phyloP scores from a whole-genome alignment of 345 rosid genomes.

The Brassica nigra region DNA sequence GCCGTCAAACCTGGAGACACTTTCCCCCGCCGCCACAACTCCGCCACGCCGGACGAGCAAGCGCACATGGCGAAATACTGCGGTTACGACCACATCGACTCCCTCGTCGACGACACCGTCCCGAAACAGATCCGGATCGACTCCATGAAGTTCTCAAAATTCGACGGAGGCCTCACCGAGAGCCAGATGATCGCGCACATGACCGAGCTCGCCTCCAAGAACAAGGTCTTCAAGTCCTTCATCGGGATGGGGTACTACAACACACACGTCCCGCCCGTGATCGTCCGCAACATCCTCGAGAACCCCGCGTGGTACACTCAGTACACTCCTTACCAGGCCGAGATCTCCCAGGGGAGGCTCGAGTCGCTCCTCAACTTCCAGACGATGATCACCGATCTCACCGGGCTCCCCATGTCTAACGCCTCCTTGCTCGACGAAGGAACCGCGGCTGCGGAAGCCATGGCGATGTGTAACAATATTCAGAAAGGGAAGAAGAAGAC shows the following conservation, averaged over 20 bases:
- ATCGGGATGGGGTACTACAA: conserved; percentile 97
- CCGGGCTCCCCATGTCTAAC: conserved; percentile 92
- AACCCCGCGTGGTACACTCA: conserved; percentile 99
- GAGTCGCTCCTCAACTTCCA: conserved; percentile 92
- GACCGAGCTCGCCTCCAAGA: conserved; percentile 72
- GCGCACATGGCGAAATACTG: conserved; percentile 66
- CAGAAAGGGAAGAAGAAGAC: conserved; percentile 92
- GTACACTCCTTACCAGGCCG: conserved; percentile 97
- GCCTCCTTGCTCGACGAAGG: conserved; percentile 97
- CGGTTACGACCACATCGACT: conserved; percentile 72
- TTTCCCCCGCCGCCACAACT: conserved; percentile 96
- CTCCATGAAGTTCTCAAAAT: conserved; percentile 85
- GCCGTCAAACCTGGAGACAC: conserved; percentile 72
- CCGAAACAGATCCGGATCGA: conserved; percentile 92
- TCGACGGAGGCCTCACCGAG: conserved; percentile 87
- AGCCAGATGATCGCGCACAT: conserved; percentile 85
- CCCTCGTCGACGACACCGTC: conserved; percentile 82
- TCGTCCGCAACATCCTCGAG: conserved; percentile 91
- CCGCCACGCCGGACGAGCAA: conserved; percentile 87
- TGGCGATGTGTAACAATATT: conserved; percentile 97
- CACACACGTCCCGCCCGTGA: conserved; percentile 87
- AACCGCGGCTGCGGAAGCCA: conserved; percentile 97
- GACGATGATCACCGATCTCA: conserved; percentile 85
- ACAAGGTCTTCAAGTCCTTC: conserved; percentile 79
- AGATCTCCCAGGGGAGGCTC: conserved; percentile 91